Evolutionary conservation across 768 basidiomycete species (phyloP).

Genomic region (Leccinum aurantiacum): DNA sequence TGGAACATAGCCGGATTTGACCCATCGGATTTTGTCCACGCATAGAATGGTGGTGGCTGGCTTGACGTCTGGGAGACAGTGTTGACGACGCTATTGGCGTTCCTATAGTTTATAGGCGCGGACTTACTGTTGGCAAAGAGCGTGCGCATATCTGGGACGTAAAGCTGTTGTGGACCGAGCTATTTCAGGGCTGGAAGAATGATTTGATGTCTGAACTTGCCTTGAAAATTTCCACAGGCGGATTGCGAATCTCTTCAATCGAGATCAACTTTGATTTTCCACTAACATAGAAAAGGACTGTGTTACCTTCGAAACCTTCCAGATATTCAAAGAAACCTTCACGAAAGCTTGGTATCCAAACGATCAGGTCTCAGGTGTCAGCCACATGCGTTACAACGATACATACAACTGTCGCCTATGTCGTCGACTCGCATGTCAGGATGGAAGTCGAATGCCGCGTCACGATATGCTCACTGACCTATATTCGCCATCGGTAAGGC

Average conservation of each 20-base stretch:
- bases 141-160: slow-evolving; percentile 28
- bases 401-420: background rate
- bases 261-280: slow-evolving; percentile 1
- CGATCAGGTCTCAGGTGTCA: background rate
- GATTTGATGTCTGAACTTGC: background rate
- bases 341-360: slow-evolving; percentile 19
- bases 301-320: background rate
- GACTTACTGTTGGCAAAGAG: slow-evolving; percentile 22
- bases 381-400: background rate
- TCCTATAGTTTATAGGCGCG: background rate
- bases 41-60: slow-evolving; percentile 22
- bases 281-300: background rate
- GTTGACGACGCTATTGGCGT: background rate
- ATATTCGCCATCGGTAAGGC: too few relatives aligned
- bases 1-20: slow-evolving; percentile 58
- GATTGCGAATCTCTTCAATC: background rate
- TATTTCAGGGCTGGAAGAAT: background rate
- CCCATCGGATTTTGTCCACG: slow-evolving; percentile 63
- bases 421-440: background rate
- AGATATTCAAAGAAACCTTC: slow-evolving; percentile 1
- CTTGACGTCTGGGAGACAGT: slow-evolving; percentile 14
- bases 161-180: slow-evolving; percentile 18
- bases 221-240: background rate
- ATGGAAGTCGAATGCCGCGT: too few relatives aligned
- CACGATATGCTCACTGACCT: too few relatives aligned